Percentiles rank a stretch among this genome's conserved stretches.
Evolutionary conservation across 2,329 filamentous ascomycete genomes (phyloP).

Genomic region (Stachybotrys echinatus): DNA sequence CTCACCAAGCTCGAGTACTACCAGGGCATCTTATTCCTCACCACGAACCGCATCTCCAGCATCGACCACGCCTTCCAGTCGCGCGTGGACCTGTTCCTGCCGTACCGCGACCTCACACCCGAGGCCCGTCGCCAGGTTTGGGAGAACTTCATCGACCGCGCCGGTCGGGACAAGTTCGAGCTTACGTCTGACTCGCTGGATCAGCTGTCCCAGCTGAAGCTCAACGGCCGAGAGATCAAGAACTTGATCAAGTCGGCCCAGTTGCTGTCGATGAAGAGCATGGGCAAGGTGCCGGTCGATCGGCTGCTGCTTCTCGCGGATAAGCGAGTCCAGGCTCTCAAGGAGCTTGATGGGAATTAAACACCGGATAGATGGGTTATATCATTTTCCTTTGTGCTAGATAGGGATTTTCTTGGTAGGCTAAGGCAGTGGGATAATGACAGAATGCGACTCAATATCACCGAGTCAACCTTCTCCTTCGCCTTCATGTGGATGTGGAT

Average conservation of each 20-base stretch:
- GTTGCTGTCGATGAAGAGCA: conserved; percentile 24
- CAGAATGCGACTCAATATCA: too few species aligned
- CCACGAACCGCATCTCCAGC: conserved; percentile 27
- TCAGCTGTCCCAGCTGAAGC: conserved; percentile 28
- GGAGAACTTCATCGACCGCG: conserved; percentile 26
- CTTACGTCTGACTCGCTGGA: conserved; percentile 20
- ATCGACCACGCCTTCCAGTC: conserved; percentile 32
- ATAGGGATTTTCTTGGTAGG: too few species aligned
- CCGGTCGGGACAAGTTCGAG: conserved; percentile 18
- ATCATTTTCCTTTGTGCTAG: too few species aligned
- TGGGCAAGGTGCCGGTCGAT: conserved; percentile 19
- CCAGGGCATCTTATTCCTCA: conserved; percentile 30
- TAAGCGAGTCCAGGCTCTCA: conserved; percentile 18
- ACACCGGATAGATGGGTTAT: too few species aligned
- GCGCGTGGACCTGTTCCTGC: conserved; percentile 22
- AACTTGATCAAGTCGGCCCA: conserved; percentile 36
- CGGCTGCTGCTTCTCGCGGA: conserved; percentile 24
- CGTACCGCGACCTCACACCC: conserved; percentile 22
- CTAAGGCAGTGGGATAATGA: too few species aligned
- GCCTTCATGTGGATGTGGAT: too few species aligned
- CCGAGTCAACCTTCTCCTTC: too few species aligned
- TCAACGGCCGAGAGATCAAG: conserved; percentile 46
- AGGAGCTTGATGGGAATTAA: conserved; percentile 2
- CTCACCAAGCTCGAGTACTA: conserved; percentile 29
- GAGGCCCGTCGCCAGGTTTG: conserved; percentile 25